phyloP scores from a whole-genome alignment of 768 basidiomycete species.

The Artomyces pyxidatus region DNA sequence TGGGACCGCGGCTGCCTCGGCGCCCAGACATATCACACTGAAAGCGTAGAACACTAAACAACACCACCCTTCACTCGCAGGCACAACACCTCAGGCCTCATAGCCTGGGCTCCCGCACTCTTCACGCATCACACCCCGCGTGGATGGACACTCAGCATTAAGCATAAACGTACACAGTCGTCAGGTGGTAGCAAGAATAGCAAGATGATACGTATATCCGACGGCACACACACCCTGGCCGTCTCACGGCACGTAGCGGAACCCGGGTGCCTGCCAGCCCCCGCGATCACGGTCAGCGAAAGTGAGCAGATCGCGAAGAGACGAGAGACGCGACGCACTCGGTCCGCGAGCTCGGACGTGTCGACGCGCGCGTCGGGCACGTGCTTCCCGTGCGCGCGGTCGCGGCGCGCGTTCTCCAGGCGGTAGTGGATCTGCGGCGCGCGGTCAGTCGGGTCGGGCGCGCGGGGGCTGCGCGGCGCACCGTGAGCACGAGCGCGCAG shows the following conservation, averaged over 20 bases:
- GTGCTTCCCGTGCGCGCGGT: constrained; percentile 44
- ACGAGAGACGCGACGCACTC: constrained; percentile 32
- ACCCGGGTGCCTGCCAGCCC: constrained; percentile 41
- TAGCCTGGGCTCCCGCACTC: no score
- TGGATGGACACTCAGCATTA: no score
- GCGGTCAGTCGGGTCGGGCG: background rate
- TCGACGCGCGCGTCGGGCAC: constrained; percentile 43
- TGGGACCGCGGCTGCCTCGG: no score
- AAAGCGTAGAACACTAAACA: no score
- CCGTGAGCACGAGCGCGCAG: constrained; percentile 43
- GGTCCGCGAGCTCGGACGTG: constrained; percentile 57
- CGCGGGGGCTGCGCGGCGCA: constrained; percentile 20
- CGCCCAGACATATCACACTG: no score
- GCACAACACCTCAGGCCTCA: no score
- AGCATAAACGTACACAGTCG: no score
- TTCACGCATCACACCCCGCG: no score
- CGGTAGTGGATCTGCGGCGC: constrained; percentile 49
- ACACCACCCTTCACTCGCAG: no score
- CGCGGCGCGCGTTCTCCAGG: constrained; percentile 48
- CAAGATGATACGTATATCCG: no score
- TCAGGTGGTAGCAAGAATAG: no score
- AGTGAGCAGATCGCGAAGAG: no score
- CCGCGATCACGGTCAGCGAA: background rate
- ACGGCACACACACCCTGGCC: background rate
- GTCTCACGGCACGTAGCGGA: constrained; percentile 47